Conservation (phyloP, 2,329 filamentous ascomycete species). For the Rutstroemia sydowiana region DNA sequence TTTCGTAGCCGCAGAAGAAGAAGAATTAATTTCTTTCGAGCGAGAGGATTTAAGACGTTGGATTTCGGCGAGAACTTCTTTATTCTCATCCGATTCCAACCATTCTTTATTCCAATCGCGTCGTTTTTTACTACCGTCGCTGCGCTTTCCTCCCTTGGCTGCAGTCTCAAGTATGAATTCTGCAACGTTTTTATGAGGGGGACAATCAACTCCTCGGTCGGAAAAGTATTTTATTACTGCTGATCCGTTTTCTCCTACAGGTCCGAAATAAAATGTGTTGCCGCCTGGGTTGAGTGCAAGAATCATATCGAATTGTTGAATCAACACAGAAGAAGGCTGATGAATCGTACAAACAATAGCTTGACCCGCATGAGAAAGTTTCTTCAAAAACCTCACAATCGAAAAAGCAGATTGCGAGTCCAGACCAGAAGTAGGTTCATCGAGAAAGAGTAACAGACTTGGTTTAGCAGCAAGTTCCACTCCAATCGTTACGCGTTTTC, state of each 20-base stretch:
- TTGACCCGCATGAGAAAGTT: slow-evolving; percentile 58
- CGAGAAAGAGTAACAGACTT: slow-evolving; percentile 59
- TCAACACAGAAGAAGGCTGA: slow-evolving; percentile 61
- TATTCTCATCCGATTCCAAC: slow-evolving; percentile 56
- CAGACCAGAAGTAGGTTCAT: slow-evolving; percentile 65
- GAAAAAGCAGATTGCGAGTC: slow-evolving; percentile 63
- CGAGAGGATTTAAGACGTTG: slow-evolving; percentile 34
- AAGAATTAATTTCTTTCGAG: slow-evolving; percentile 33
- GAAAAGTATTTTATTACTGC: slow-evolving; percentile 62
- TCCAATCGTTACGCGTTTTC: slow-evolving; percentile 66
- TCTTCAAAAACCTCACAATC: slow-evolving; percentile 62
- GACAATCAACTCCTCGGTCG: slow-evolving; percentile 57
- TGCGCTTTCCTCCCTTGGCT: slow-evolving; percentile 41
- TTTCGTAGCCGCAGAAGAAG: slow-evolving; percentile 30
- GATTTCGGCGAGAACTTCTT: slow-evolving; percentile 55
- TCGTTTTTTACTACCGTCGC: slow-evolving; percentile 40
- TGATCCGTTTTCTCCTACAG: slow-evolving; percentile 58
- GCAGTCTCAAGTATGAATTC: slow-evolving; percentile 62
- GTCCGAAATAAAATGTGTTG: slow-evolving; percentile 65
- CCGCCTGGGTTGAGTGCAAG: slow-evolving; percentile 61
- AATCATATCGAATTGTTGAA: slow-evolving; percentile 69
- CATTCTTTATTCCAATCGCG: slow-evolving; percentile 73
- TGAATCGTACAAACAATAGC: slow-evolving; percentile 71
- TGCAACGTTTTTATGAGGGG: slow-evolving; percentile 58
- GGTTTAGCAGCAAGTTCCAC: slow-evolving; percentile 68